Percentiles rank a stretch among this genome's conserved stretches.
Evolutionary conservation across 805 yeast genomes (phyloP).

Genomic region (Suhomyces prunicola): DNA sequence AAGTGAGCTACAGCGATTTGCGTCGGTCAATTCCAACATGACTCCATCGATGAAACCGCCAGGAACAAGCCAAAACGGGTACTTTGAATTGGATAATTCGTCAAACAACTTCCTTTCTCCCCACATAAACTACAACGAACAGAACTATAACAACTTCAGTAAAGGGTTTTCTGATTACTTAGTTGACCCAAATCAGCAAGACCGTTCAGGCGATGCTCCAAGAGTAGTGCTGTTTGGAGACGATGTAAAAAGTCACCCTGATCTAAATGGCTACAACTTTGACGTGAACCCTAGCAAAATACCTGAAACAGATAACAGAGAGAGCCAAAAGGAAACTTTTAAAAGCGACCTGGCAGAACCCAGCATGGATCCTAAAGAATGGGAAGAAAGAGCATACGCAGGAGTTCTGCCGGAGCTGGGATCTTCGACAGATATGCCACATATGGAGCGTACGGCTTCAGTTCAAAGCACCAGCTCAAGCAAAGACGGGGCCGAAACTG

Average conservation of each 20-base stretch:
- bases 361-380: neutral
- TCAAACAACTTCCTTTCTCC: slow-evolving; percentile 3
- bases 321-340: neutral
- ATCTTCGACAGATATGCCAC: neutral
- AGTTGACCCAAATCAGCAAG: neutral
- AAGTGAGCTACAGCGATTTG: slow-evolving; percentile 7
- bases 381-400: neutral
- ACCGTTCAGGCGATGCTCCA: neutral
- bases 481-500: neutral
- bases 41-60: slow-evolving; percentile 37
- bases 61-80: slow-evolving; percentile 14
- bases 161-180: slow-evolving; percentile 3
- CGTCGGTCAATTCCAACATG: slow-evolving; percentile 13
- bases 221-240: neutral
- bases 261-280: slow-evolving; percentile 20
- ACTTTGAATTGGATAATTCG: slow-evolving; percentile 10
- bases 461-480: neutral
- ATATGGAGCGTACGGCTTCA: neutral
- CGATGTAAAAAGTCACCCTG: slow-evolving; percentile 8
- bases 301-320: neutral
- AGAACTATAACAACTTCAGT: slow-evolving; percentile 5
- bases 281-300: slow-evolving; percentile 11
- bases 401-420: neutral
- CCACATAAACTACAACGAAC: slow-evolving; percentile 7
- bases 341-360: neutral